Percentiles rank a stretch among this genome's conserved stretches.
phyloP scores from a whole-genome alignment of 2,329 filamentous ascomycete species.

The Coniochaeta sp. region DNA sequence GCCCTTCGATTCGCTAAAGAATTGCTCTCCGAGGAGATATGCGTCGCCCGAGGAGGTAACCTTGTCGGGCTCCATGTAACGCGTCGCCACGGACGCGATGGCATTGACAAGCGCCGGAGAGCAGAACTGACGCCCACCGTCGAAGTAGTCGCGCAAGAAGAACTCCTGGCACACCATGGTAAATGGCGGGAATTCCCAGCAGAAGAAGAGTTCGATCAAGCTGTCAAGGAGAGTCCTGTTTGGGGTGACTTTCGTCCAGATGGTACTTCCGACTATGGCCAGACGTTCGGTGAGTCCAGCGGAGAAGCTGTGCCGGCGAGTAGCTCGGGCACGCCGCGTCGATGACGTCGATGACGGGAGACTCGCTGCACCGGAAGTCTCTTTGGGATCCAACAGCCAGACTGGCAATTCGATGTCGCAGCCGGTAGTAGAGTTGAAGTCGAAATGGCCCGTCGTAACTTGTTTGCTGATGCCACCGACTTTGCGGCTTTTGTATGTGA shows the following conservation, averaged over 20 bases:
- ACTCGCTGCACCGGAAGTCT: not conserved
- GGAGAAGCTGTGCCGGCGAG: not conserved
- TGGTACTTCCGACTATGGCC: not conserved
- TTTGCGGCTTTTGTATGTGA: not conserved
- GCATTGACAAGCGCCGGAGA: slow-evolving; percentile 34
- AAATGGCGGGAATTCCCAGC: slow-evolving; percentile 44
- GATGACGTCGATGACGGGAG: not conserved
- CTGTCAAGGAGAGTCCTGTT: not conserved
- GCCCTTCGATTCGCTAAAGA: not conserved
- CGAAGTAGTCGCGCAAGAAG: slow-evolving; percentile 36
- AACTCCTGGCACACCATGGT: slow-evolving; percentile 38
- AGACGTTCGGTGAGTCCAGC: not conserved
- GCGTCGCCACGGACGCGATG: slow-evolving; percentile 21
- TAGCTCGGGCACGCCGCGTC: not conserved
- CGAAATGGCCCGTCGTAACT: not conserved
- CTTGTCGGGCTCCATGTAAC: not conserved
- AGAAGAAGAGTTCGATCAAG: slow-evolving; percentile 30
- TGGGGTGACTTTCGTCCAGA: not conserved
- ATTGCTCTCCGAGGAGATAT: not conserved
- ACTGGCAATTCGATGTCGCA: not conserved
- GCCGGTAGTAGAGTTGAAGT: not conserved
- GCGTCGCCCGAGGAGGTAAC: not conserved
- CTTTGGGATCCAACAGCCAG: too few relatives aligned
- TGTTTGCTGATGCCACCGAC: not conserved
- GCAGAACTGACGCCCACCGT: slow-evolving; percentile 37